Evolutionary conservation across 2,329 filamentous ascomycete species (phyloP).

Genomic region (Aspergillus luchuensis): DNA sequence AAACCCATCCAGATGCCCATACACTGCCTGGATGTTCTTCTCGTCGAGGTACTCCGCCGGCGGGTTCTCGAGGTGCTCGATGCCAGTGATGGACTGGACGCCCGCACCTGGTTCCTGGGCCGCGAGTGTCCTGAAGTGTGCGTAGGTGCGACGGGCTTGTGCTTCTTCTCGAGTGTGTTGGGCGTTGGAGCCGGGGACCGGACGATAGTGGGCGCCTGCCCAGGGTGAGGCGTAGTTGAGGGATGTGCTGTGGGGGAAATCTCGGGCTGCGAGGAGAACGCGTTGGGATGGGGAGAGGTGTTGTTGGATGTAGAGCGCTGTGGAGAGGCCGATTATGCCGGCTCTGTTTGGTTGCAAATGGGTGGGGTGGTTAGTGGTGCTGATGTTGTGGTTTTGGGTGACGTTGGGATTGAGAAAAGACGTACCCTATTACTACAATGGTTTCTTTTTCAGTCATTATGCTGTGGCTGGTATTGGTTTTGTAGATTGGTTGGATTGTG

Average conservation of each 20-base stretch:
- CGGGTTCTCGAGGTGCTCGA: slow-evolving; percentile 48
- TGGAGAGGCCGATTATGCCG: slow-evolving; percentile 44
- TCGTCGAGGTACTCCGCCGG: slow-evolving; percentile 37
- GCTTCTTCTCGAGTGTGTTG: slow-evolving; percentile 39
- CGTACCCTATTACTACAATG: slow-evolving; percentile 43
- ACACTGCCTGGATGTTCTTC: slow-evolving; percentile 30
- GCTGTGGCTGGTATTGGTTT: not conserved
- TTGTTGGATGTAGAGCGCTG: slow-evolving; percentile 39
- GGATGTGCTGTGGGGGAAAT: slow-evolving; percentile 44
- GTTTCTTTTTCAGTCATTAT: slow-evolving; percentile 33
- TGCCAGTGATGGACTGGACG: slow-evolving; percentile 39
- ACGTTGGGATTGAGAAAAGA: not conserved
- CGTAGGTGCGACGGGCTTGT: slow-evolving; percentile 43
- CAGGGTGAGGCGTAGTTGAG: slow-evolving; percentile 50
- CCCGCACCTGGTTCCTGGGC: slow-evolving; percentile 39
- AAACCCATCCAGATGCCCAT: slow-evolving; percentile 40
- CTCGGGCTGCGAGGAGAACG: slow-evolving; percentile 44
- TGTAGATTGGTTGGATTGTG: not conserved
- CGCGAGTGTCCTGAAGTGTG: slow-evolving; percentile 41
- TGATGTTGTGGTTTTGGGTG: not conserved
- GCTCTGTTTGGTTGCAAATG: slow-evolving; percentile 30
- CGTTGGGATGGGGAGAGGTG: slow-evolving; percentile 28
- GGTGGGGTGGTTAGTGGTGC: slow-evolving; percentile 11
- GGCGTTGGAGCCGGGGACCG: slow-evolving; percentile 43
- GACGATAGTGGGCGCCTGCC: slow-evolving; percentile 52